Base-by-base conservation (phyloP, 164 flowering plant genomes). In the Nelumbo lutea region DNA sequence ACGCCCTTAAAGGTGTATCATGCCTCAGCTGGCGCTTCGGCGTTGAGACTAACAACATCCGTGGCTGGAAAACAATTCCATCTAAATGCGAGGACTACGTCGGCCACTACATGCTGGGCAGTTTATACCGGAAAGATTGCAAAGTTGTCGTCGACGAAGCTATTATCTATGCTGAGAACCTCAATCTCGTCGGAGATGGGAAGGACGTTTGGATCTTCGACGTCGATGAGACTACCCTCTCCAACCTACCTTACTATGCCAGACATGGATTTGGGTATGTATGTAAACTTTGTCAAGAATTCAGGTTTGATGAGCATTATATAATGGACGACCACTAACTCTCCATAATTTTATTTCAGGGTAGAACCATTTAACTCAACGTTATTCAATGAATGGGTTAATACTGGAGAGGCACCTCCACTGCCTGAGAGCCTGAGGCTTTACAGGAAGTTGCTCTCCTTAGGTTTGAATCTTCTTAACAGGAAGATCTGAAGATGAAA, bases 1-100 rank as follows among this genome's bases (percentile, higher is more conserved):
- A 45, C 38, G 60, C 4, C 1, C 9, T 61, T 1, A n/a, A 13
- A 1, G 75, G 72, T 9, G 1, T 77, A 3, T 68, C 77, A 0
- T 79, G 84, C 72, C 51, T 56, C 1, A 83, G 84, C 51, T 83
- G 86, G 84, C 65, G 82, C 15, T 71, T 81, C 1, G 85, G 68
- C 0, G 90, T 83, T 38, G 90, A 86, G 62, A 73, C 86, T 1
- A 66, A 79, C 81, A 86, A 86, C 65, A 27, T 84, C 44, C 68
- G 53, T 0, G 40, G 61, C 13, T 86, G 88, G 90, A 59, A 47
- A 41, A 59, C 68, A 0, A 74, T 80, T 13, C 88, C 90, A 0
- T 1, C 6, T 3, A 61, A 65, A 51, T 86, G 88, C 43, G 83
- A 72, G 53, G 61, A 53, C 7, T 86, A 84, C n/a, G 71, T 86